These are phyloP conservation scores for Diospyros lotus DNA, from an alignment of 148 eudicot genomes.

Conservation along the genomic window DNA sequence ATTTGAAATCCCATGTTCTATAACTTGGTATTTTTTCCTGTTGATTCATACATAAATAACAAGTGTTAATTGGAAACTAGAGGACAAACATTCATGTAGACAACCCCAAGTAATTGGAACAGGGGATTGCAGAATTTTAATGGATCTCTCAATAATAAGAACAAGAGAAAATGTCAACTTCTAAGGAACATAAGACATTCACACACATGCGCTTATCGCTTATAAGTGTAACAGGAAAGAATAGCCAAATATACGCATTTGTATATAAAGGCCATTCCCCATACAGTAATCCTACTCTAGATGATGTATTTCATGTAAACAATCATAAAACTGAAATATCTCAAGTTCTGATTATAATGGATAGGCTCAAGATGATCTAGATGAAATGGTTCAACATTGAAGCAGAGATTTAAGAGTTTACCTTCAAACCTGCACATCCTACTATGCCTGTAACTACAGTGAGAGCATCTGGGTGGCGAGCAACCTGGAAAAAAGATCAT, in stretches of 20 bases:
- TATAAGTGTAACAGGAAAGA: background rate
- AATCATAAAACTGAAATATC: background rate
- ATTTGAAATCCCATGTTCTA: background rate
- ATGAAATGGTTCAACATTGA: background rate
- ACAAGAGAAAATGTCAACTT: background rate
- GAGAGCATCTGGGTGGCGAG: slow-evolving; percentile 93
- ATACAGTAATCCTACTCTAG: background rate
- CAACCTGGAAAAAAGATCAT: slow-evolving; percentile 55
- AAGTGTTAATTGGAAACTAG: background rate
- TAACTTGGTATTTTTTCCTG: background rate
- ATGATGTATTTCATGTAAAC: background rate
- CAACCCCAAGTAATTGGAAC: background rate
- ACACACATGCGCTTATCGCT: too few species aligned
- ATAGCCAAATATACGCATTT: background rate
- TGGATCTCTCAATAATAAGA: background rate
- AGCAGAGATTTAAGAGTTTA: slow-evolving; percentile 8
- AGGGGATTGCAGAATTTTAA: background rate
- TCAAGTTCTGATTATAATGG: background rate
- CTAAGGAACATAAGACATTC: background rate
- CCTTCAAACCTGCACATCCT: slow-evolving; percentile 98
- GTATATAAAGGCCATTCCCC: background rate
- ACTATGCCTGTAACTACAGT: slow-evolving; percentile 97
- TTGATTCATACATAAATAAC: background rate
- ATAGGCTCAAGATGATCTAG: background rate
- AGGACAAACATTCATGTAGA: background rate